A percentile compares a stretch with the other conserved stretches of the same genome.
Conservation (phyloP, 805 yeast genomes). For the Pichia phayaonensis region DNA sequence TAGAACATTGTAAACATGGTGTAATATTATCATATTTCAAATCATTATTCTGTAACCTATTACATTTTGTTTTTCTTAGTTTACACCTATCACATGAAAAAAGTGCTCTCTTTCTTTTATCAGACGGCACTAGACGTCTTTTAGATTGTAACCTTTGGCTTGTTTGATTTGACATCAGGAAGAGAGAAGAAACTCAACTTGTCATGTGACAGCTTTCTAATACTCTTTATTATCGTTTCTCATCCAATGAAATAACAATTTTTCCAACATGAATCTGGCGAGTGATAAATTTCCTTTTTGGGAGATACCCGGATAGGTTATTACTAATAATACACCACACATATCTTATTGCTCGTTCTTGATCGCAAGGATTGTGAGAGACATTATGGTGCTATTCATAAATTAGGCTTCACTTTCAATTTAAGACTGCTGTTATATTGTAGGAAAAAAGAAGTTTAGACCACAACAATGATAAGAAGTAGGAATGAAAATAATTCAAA, state of each 20-base stretch:
- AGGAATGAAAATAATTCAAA: too few species aligned
- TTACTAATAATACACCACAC: too few species aligned
- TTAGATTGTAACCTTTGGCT: slow-evolving; percentile 18
- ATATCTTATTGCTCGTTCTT: too few species aligned
- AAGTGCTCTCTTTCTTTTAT: slow-evolving; percentile 33
- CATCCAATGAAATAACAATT: background rate
- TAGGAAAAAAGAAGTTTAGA: too few species aligned
- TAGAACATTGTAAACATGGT: slow-evolving; percentile 34
- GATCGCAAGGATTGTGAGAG: too few species aligned
- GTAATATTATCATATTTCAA: slow-evolving; percentile 31
- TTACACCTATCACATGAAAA: slow-evolving; percentile 42
- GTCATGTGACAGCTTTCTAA: too few species aligned
- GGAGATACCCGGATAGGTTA: background rate
- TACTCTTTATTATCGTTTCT: too few species aligned
- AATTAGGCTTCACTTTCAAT: too few species aligned
- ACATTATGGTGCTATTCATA: too few species aligned
- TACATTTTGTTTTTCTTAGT: slow-evolving; percentile 35
- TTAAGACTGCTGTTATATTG: too few species aligned
- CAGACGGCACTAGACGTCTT: slow-evolving; percentile 32
- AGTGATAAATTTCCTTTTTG: background rate
- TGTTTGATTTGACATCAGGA: background rate
- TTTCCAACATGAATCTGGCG: background rate
- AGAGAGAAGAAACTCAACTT: background rate
- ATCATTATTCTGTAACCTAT: slow-evolving; percentile 28
- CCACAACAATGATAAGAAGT: too few species aligned